A percentile compares a stretch with the other conserved stretches of the same genome.
Conservation (phyloP, 2,329 filamentous ascomycete genomes). For the Colletotrichum spinosum region DNA sequence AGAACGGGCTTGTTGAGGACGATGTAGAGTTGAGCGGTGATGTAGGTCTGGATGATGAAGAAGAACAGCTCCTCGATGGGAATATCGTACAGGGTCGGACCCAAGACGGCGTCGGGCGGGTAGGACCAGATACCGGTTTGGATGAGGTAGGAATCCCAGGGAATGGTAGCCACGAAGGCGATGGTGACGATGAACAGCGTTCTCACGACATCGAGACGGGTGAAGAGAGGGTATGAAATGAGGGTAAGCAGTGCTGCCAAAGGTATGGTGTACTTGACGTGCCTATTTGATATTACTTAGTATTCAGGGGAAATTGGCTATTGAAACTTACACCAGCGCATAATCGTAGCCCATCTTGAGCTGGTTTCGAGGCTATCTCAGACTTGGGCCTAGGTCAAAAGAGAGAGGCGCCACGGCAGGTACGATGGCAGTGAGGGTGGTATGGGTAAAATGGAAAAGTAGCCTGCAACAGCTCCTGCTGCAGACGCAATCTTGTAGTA, state of each 20-base stretch:
- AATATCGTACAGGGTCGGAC: conserved; percentile 71
- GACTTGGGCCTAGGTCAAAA: neutral
- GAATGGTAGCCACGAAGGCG: conserved; percentile 75
- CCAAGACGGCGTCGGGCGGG: conserved; percentile 72
- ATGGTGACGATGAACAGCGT: conserved; percentile 70
- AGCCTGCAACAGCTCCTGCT: neutral
- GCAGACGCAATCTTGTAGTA: neutral
- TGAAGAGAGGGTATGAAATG: conserved; percentile 71
- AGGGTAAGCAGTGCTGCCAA: conserved; percentile 69
- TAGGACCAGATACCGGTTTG: conserved; percentile 77
- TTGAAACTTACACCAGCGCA: conserved; percentile 67
- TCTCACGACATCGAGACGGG: conserved; percentile 71
- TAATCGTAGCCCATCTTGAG: conserved; percentile 69
- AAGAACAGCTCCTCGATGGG: conserved; percentile 81
- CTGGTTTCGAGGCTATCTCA: neutral
- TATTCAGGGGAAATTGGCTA: neutral
- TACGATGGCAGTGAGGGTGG: neutral
- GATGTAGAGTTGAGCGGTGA: conserved; percentile 75
- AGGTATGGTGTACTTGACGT: conserved; percentile 76
- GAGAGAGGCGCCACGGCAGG: neutral
- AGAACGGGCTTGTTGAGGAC: conserved; percentile 74
- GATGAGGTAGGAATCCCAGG: conserved; percentile 83
- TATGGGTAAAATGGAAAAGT: conserved; percentile 1
- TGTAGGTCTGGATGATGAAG: conserved; percentile 82
- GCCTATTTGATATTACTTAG: conserved; percentile 52